Base-by-base conservation (phyloP, 2,329 filamentous ascomycete species). In the Aspergillus sp. region DNA sequence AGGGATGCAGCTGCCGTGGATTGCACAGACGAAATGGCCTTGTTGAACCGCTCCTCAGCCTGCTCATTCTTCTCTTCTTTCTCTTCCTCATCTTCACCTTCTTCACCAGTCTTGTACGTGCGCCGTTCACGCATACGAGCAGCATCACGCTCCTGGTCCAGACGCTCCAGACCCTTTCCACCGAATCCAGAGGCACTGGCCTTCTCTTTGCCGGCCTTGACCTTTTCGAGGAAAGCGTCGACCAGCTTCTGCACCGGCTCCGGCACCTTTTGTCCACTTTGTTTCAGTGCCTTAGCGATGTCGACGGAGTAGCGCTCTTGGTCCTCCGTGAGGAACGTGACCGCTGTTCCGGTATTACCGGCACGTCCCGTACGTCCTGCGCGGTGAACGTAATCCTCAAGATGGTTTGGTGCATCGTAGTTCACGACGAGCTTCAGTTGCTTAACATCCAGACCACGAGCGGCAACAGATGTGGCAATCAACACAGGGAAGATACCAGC, bases 321-420 rank as follows among this genome's bases (percentile, higher is more conserved):
- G 50, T 96, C 91, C 44, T 91, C 89, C 0, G 92, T 96, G 60
- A 99, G 82, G 72, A 98, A 96, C 0, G 95, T 99, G 54, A 99
- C 91, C 0, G 95, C 95, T 41, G 92, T 96, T 64, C 95, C 95
- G 21, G 88, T 96, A 71, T 97, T 96, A 42, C 95, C 95, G 49
- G 95, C 95, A 73, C 95, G 89, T 10, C 95, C 95, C 7, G 95
- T 98, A 69, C 95, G 91, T 51, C 95, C 95, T 58, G 91, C 92
- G 64, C 95, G 89, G 75, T 97, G 95, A 42, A 98, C 94, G 71
- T 98, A 98, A 72, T 98, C 95, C 77, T 99, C 95, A 63, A 96
- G 78, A 78, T 98, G 93, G 70, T 96, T 96, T 0, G 93, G 94
- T 0, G 90, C 91, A 72, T 97, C 93, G 73, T 92, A 97, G 77